Percentiles rank a stretch among this genome's conserved stretches.
phyloP scores from a whole-genome alignment of 2,329 filamentous ascomycete species.

The Chaetomiaceae sp. region DNA sequence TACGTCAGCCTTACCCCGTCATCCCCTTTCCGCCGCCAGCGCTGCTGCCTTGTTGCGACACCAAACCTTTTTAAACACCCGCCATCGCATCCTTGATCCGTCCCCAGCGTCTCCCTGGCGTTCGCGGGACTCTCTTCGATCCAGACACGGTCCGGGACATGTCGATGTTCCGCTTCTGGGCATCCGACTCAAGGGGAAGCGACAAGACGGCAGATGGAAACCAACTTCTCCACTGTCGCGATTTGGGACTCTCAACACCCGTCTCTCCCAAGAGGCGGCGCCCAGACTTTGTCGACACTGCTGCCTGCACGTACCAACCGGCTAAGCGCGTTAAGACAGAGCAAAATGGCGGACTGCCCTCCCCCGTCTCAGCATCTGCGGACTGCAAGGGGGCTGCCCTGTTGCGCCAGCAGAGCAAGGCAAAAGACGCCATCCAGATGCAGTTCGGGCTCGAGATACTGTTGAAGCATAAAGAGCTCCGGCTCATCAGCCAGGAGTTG shows the following conservation, averaged over 20 bases:
- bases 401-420: constrained; percentile 29
- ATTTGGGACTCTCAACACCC: constrained; percentile 21
- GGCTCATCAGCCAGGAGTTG: constrained; percentile 91
- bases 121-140: constrained; percentile 10
- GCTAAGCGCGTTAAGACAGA: constrained; percentile 43
- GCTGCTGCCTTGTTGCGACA: constrained; percentile 25
- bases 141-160: constrained; percentile 14
- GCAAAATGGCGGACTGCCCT: constrained; percentile 30
- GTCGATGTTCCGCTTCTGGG: constrained; percentile 58
- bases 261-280: constrained; percentile 38
- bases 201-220: constrained; percentile 43
- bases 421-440: constrained; percentile 72
- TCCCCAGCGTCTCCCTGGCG: constrained; percentile 5
- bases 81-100: not conserved
- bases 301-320: constrained; percentile 29
- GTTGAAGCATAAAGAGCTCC: constrained; percentile 89
- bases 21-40: constrained; percentile 5
- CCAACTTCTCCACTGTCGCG: constrained; percentile 33
- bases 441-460: constrained; percentile 90
- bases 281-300: constrained; percentile 32
- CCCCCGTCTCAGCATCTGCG: constrained; percentile 25
- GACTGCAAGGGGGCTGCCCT: constrained; percentile 18
- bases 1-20: constrained; percentile 30
- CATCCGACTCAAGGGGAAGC: constrained; percentile 54
- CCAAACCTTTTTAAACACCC: constrained; percentile 2